These are phyloP conservation scores for Aspergillus viridinutans DNA, from an alignment of 2,329 filamentous ascomycete genomes.

Conservation along the genomic window DNA sequence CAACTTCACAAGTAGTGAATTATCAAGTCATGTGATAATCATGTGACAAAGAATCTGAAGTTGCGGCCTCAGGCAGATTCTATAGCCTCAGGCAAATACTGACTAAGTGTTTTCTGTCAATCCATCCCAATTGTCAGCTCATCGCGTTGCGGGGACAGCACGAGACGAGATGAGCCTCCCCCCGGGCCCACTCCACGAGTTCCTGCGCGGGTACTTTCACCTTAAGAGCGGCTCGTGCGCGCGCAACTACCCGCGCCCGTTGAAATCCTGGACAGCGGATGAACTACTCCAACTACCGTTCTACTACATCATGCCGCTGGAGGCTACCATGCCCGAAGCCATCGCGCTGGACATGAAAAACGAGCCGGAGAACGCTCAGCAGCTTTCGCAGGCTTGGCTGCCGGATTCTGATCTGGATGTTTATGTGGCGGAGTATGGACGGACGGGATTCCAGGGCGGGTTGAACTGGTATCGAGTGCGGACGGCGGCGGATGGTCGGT, in stretches of 20 bases:
- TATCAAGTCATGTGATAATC: too few species aligned
- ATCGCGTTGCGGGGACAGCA: too few species aligned
- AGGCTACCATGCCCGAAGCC: conserved; percentile 56
- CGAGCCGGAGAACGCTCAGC: conserved; percentile 42
- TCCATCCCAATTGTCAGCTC: too few species aligned
- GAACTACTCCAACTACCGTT: conserved; percentile 59
- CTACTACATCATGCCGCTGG: conserved; percentile 64
- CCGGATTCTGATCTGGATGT: conserved; percentile 53
- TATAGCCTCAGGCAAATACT: too few species aligned
- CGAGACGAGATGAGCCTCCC: conserved; percentile 35
- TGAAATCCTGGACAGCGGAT: conserved; percentile 53
- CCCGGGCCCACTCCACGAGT: conserved; percentile 50
- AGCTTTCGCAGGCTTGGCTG: conserved; percentile 49
- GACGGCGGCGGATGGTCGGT: conserved; percentile 46
- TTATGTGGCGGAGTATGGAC: conserved; percentile 58
- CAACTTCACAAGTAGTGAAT: too few species aligned
- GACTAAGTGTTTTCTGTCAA: too few species aligned
- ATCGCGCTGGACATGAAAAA: conserved; percentile 53
- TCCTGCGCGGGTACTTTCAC: conserved; percentile 64
- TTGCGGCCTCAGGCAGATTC: too few species aligned
- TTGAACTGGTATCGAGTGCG: conserved; percentile 65
- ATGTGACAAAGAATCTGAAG: too few species aligned
- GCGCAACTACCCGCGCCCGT: conserved; percentile 51
- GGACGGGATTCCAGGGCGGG: conserved; percentile 62
- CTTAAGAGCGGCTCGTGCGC: conserved; percentile 58